phyloP scores from a whole-genome alignment of 75 land plant genomes.

The Cunninghamia lanceolata region DNA sequence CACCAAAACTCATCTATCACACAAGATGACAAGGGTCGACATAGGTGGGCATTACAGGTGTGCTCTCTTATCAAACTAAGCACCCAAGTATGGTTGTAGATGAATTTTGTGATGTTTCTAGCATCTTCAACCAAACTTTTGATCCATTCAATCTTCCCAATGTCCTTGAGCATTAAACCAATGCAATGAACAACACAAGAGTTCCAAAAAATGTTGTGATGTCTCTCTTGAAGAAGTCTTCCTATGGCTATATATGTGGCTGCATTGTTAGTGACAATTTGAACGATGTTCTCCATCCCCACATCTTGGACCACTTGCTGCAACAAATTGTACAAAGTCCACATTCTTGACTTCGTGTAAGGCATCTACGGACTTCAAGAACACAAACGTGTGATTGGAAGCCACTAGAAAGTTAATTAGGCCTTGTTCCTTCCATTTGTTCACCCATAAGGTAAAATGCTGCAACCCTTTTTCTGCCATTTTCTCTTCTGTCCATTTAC shows the following conservation, averaged over 20 bases:
- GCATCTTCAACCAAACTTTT: constrained; percentile 24
- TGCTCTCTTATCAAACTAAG: constrained; percentile 39
- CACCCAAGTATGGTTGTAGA: constrained; percentile 36
- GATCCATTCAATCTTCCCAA: constrained; percentile 34
- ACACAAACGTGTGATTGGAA: constrained; percentile 39
- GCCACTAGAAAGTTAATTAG: not conserved
- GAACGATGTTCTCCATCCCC: constrained; percentile 44
- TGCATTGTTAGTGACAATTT: constrained; percentile 46
- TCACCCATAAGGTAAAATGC: constrained; percentile 30
- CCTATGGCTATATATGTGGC: constrained; percentile 32
- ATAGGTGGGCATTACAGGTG: too few relatives aligned
- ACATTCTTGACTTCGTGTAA: constrained; percentile 15
- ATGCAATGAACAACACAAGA: constrained; percentile 48
- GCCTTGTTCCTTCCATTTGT: constrained; percentile 15
- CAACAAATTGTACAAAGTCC: constrained; percentile 32
- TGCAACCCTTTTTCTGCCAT: too few relatives aligned
- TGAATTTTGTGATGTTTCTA: constrained; percentile 41
- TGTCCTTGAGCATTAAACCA: constrained; percentile 41
- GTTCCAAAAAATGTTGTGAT: constrained; percentile 50
- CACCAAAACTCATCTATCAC: too few relatives aligned
- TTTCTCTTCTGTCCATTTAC: too few relatives aligned
- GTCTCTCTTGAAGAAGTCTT: constrained; percentile 31
- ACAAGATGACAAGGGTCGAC: too few relatives aligned
- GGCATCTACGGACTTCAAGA: constrained; percentile 52
- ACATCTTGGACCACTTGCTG: constrained; percentile 49